A percentile compares a stretch with the other conserved stretches of the same genome.
These are phyloP conservation scores for Scleroderma citrinum DNA, from an alignment of 768 basidiomycete species.

Conservation along the genomic window DNA sequence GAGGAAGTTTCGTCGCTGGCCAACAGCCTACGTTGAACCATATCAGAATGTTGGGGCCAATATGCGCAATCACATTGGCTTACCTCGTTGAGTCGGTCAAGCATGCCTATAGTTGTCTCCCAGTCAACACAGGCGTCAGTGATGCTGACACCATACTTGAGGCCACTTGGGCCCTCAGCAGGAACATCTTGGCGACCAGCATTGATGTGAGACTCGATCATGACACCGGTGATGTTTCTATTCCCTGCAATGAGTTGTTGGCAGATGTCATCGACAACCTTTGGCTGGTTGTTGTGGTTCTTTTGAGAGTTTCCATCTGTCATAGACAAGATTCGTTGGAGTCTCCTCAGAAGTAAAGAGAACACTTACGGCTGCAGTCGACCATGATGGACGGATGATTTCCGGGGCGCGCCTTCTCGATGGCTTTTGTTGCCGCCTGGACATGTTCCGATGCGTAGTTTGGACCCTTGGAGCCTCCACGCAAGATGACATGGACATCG, in stretches of 20 bases:
- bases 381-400: constrained; percentile 74
- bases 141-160: constrained; percentile 81
- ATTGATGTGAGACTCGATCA: constrained; percentile 95
- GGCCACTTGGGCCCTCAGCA: constrained; percentile 50
- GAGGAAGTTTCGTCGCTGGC: constrained; percentile 19
- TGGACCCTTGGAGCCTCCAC: constrained; percentile 87
- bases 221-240: constrained; percentile 81
- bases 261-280: constrained; percentile 66
- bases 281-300: constrained; percentile 89
- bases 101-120: constrained; percentile 70
- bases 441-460: constrained; percentile 81
- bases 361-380: constrained; percentile 69
- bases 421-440: constrained; percentile 50
- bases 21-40: constrained; percentile 17
- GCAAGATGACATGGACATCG: constrained; percentile 93
- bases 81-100: constrained; percentile 61
- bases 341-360: not conserved
- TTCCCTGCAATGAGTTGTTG: constrained; percentile 67
- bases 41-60: not conserved
- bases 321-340: not conserved
- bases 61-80: not conserved
- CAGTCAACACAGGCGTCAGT: constrained; percentile 92
- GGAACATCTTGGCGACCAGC: constrained; percentile 91
- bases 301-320: constrained; percentile 94
- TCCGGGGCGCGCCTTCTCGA: constrained; percentile 55